These are phyloP conservation scores for Ceratobasidium sp. DNA, from an alignment of 1,284 basidiomycete genomes.

Conservation along the genomic window DNA sequence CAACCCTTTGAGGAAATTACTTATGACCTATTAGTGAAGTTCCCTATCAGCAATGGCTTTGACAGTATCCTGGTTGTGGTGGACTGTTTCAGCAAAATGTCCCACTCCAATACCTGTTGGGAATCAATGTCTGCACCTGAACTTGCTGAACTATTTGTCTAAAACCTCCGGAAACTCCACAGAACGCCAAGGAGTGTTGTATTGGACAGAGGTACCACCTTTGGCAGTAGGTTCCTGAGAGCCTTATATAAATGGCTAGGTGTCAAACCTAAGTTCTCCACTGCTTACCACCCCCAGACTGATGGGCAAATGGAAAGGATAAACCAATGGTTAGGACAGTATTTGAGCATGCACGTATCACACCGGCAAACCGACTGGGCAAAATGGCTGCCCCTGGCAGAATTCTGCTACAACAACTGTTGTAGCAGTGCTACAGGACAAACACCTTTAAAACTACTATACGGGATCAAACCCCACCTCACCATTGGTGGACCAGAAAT, in stretches of 20 bases:
- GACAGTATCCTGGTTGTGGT: constrained; percentile 54
- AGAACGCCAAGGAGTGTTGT: constrained; percentile 52
- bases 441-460: too few relatives aligned
- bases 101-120: constrained; percentile 58
- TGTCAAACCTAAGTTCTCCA: constrained; percentile 55
- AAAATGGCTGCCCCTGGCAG: constrained; percentile 48
- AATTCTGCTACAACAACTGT: constrained; percentile 50
- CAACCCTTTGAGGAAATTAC: constrained; percentile 49
- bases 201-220: constrained; percentile 54
- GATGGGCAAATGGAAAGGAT: constrained; percentile 63
- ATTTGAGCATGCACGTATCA: constrained; percentile 47
- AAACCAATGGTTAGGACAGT: constrained; percentile 61
- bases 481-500: too few relatives aligned
- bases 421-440: too few relatives aligned
- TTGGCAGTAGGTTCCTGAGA: constrained; percentile 51
- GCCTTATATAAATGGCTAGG: constrained; percentile 54
- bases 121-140: constrained; percentile 44
- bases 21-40: constrained; percentile 49
- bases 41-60: constrained; percentile 46
- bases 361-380: constrained; percentile 51
- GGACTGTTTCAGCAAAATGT: constrained; percentile 59
- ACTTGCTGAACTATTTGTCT: constrained; percentile 50
- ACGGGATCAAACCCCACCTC: too few relatives aligned
- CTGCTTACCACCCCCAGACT: constrained; percentile 55
- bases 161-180: neutral